Evolutionary conservation across 2,329 filamentous ascomycete species (phyloP), one percentile per base, ranked within the genome.

Genomic region (Paracorniculantispora psalliotae): DNA sequence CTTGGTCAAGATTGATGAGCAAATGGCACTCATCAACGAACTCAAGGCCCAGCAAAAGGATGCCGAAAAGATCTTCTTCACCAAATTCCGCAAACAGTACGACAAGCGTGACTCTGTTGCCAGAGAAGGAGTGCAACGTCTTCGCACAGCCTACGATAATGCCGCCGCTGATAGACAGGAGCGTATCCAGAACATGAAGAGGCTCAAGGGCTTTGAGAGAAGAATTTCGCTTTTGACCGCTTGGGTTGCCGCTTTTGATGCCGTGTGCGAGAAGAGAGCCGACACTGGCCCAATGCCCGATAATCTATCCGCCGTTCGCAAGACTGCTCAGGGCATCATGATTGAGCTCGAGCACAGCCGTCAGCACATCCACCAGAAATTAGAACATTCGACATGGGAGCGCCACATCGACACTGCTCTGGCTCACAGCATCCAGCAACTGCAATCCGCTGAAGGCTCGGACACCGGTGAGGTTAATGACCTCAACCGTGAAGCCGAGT

Each of bases 1-100:
- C 76, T 77, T 99, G 71, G 94, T 97, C 79, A 97, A 97, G 81
- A 99, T 99, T 67, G 93, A 99, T 70, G 94, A 99, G 76, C 93
- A 99, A 72, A 92, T 96, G 82, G 88, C 87, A n/a, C 76, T 97
- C 69, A 99, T 99, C 73, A 96, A 96, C 66, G 92, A 97, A 71
- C 83, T 99, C 58, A 92, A 94, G 75, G 89, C 89, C 26, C 91
- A 97, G 72, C 91, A 96, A 70, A 96, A 92, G 71, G 90, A 97
- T 59, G 88, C 88, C 4, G 94, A 97, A 69, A 84, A 83, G 39
- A 79, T 86, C 3, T 92, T 91, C 52, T 93, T 93, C 66, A 81
- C 84, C 66, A 97, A 97, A 69, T 96, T 97, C 76, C 87, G 87
- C 67, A 97, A 96, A 73, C 91, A 96, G 66, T 85, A 83, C 59